Evolutionary conservation across 2,329 filamentous ascomycete genomes (phyloP), one percentile per base, ranked within the genome.

Genomic region (Botryotinia globosa): DNA sequence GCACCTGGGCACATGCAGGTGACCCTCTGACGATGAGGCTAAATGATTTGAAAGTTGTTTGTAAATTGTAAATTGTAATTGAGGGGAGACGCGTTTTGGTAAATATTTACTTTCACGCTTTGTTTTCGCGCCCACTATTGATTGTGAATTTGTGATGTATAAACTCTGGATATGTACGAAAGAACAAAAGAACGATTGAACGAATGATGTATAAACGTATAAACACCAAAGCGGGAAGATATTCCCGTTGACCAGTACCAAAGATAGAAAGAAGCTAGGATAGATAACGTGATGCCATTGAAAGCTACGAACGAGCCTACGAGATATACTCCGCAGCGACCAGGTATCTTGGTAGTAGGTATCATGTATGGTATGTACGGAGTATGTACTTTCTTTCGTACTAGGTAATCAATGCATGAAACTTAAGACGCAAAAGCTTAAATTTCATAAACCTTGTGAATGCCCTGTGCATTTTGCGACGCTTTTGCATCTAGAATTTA

Each of bases 21-120:
- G 45, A 56, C n/a, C 29, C n/a, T 32, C 34, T 29, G 39, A 14
- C 34, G 66, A 59, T 32, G 39, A 54, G 37, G 37, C 37, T 51
- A 39, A n/a, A 56, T 48, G 42, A 45, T 32, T 9, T 48, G 45
- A 34, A 54, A 20, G 25, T 48, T 39, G 25, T 34, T 67, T n/a
- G 29, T 37, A 32, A n/a, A n/a, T n/a, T n/a, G n/a, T n/a, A n/a
- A n/a, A n/a, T n/a, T n/a, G 32, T 32, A 56, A 56, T 48, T n/a
- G 59, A 63, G 25, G 42, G 69, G 37, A 71, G 69, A 71, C 69
- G 69, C 59, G 69, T 64, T 71, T 54, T 63, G 69, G 69, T 71
- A 65, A 71, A 71, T 71, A 65, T 71, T 71, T 65, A 71, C 69
- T 71, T 71, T 56, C 58, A 37, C 42, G 37, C 44, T 34, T 42